phyloP scores from a whole-genome alignment of 2,329 filamentous ascomycete species.

The Aspergillus eucalypticola region DNA sequence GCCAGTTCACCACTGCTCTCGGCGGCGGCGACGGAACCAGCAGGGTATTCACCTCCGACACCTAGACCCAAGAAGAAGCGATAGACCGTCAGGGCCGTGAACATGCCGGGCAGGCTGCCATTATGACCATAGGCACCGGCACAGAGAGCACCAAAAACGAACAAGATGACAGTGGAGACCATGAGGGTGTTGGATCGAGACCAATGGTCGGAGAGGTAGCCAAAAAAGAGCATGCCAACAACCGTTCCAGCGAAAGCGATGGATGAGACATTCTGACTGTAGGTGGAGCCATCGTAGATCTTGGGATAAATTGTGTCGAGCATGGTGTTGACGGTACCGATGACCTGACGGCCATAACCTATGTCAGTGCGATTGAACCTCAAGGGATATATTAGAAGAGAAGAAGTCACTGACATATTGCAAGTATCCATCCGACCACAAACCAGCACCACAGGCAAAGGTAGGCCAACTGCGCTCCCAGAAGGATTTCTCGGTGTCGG shows the following conservation, averaged over 20 bases:
- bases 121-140: constrained; percentile 74
- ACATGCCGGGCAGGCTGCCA: constrained; percentile 69
- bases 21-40: constrained; percentile 76
- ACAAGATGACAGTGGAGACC: constrained; percentile 76
- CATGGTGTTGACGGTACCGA: constrained; percentile 81
- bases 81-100: constrained; percentile 77
- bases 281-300: constrained; percentile 65
- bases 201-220: constrained; percentile 78
- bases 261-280: constrained; percentile 71
- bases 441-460: constrained; percentile 82
- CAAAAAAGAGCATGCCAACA: constrained; percentile 77
- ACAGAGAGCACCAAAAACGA: constrained; percentile 78
- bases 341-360: constrained; percentile 56
- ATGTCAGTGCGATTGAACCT: background rate
- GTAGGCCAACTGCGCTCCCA: constrained; percentile 67
- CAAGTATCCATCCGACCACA: constrained; percentile 85
- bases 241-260: constrained; percentile 89
- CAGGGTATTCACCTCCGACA: constrained; percentile 62
- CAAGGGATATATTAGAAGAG: background rate
- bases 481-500: constrained; percentile 1
- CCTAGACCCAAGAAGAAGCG: constrained; percentile 78
- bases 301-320: constrained; percentile 68
- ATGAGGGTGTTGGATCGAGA: constrained; percentile 81
- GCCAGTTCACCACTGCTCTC: constrained; percentile 83
- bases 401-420: background rate